A percentile compares a stretch with the other conserved stretches of the same genome.
These are phyloP conservation scores for Rhizophora apiculata DNA, from an alignment of 345 rosid species.

Conservation along the genomic window DNA sequence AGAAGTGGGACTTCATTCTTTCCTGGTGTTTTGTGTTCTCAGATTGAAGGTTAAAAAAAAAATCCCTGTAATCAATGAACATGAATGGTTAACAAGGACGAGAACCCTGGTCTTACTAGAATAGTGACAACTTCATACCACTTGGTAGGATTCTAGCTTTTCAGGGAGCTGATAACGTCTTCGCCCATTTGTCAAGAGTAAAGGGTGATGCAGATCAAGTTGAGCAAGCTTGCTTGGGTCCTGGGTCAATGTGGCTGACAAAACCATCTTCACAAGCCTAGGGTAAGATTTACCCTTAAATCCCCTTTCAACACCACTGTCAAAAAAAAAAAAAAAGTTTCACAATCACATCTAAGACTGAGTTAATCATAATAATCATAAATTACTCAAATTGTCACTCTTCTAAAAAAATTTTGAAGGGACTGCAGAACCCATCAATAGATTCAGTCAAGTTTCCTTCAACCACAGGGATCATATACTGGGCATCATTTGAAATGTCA, in stretches of 20 bases:
- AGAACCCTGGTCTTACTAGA: neutral
- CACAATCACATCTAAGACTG: neutral
- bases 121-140: conserved; percentile 49
- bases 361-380: neutral
- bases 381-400: neutral
- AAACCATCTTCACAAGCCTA: conserved; percentile 80
- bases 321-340: conserved; percentile 17
- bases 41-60: too few relatives aligned
- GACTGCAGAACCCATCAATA: neutral
- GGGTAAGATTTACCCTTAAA: conserved; percentile 77
- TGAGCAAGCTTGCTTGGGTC: conserved; percentile 98
- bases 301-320: conserved; percentile 80
- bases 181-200: conserved; percentile 77
- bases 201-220: conserved; percentile 87
- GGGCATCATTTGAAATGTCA: conserved; percentile 1
- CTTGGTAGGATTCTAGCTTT: conserved; percentile 73
- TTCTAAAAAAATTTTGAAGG: neutral
- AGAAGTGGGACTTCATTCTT: too few relatives aligned
- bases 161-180: conserved; percentile 74
- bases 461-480: neutral
- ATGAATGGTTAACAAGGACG: conserved; percentile 2
- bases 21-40: too few relatives aligned
- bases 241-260: conserved; percentile 91
- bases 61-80: neutral
- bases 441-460: neutral